Evolutionary conservation across 2,329 filamentous ascomycete species (phyloP).

Genomic region (Hypoxylon sp.): DNA sequence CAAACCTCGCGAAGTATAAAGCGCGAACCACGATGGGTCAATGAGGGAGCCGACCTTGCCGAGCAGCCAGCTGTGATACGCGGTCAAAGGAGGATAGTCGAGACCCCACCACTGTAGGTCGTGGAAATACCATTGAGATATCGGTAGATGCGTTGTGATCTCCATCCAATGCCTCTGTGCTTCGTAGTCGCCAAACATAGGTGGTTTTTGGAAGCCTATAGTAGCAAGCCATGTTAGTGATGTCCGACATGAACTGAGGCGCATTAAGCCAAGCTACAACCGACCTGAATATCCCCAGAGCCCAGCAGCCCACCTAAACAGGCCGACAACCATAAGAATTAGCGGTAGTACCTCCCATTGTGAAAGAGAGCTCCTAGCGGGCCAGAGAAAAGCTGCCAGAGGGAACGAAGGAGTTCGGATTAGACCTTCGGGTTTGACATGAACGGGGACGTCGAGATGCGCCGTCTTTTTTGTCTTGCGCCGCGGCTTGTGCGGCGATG

Average conservation of each 20-base stretch:
- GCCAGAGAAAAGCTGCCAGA: conserved; percentile 94
- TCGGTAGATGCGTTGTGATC: conserved; percentile 87
- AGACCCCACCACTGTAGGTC: conserved; percentile 98
- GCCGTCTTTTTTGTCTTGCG: conserved; percentile 69
- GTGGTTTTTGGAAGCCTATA: conserved; percentile 81
- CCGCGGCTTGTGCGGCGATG: conserved; percentile 72
- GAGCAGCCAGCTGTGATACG: conserved; percentile 97
- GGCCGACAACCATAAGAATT: conserved; percentile 88
- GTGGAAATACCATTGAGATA: conserved; percentile 98
- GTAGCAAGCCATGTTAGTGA: conserved; percentile 26
- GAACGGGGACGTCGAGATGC: conserved; percentile 55
- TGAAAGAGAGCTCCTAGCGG: conserved; percentile 84
- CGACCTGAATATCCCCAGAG: conserved; percentile 95
- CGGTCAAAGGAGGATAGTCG: conserved; percentile 96
- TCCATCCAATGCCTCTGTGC: conserved; percentile 99
- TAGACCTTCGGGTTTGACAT: conserved; percentile 61
- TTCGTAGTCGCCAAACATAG: conserved; percentile 97
- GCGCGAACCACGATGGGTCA: conserved; percentile 87
- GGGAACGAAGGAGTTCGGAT: conserved; percentile 82
- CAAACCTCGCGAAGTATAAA: conserved; percentile 84
- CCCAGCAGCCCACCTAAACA: conserved; percentile 93
- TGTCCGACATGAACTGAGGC: conserved; percentile 16
- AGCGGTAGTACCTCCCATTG: conserved; percentile 94
- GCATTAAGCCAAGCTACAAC: conserved; percentile 40
- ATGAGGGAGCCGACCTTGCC: conserved; percentile 87